Base-by-base conservation (phyloP, 1,139 yeast genomes). In the Geotrichum klebahnii region DNA sequence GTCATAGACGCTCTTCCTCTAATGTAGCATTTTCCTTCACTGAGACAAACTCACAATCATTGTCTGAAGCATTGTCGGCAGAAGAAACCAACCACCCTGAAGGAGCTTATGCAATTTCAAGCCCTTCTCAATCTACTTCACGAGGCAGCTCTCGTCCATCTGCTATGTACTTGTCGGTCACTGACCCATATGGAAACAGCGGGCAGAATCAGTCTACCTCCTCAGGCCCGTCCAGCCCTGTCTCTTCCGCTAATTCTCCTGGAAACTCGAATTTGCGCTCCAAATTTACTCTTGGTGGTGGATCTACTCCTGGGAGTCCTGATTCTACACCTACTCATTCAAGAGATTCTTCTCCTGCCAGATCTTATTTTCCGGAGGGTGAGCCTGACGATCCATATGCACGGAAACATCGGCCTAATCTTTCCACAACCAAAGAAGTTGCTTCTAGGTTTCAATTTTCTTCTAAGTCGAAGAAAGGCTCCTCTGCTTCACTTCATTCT, bases 361-460 rank as follows among this genome's bases (percentile, higher is more conserved):
- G 55, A 22, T 50, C 57, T 3, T 33, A 24, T 19, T 59, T 64
- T 52, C 64, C 62, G n/a, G 53, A 59, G 12, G 57, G 57, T 1
- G 64, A 61, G 31, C 57, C 54, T 14, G 65, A 62, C 22, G 70
- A 66, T 48, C 70, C 70, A 3, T 68, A 67, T 52, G 60, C 70
- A 5, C 60, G 70, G 32, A 61, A 57, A 43, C 53, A 59, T 31
- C 57, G 70, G 12, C 62, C 65, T 1, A 67, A 68, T 12, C 66
- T 57, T 5, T 57, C 56, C 16, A 59, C 61, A 34, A 55, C 59
- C n/a, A 57, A 56, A 6, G 66, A 67, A 22, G 64, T 68, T 32
- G 66, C 69, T 3, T 67, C 71, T 6, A 58, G 71, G 40, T 68
- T 68, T 46, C 67, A 65, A 39, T 68, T 68, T 51, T 59, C 62